These are phyloP conservation scores for Penicillium thymicola DNA, from an alignment of 2,329 filamentous ascomycete species.

Conservation along the genomic window DNA sequence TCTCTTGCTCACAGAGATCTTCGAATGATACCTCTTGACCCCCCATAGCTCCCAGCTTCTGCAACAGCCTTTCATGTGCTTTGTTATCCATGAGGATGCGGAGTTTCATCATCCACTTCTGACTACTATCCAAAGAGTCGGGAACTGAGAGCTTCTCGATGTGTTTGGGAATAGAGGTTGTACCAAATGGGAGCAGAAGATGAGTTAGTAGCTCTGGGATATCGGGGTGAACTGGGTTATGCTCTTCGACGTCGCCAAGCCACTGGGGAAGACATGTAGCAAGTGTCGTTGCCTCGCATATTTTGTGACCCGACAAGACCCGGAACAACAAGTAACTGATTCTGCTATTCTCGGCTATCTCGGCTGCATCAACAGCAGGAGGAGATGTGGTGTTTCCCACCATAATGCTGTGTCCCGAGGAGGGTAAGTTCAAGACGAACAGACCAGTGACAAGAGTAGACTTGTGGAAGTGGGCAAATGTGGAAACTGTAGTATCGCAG, in stretches of 20 bases:
- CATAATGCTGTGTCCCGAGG: not conserved
- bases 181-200: not conserved
- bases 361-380: not conserved
- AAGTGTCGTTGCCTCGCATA: not conserved
- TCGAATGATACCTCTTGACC: not conserved
- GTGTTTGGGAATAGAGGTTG: not conserved
- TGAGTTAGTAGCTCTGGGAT: not conserved
- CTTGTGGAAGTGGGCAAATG: not conserved
- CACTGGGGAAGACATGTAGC: not conserved
- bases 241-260: not conserved
- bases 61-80: not conserved
- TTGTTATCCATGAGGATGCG: not conserved
- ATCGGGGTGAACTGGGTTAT: not conserved
- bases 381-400: too few relatives aligned
- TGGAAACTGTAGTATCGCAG: not conserved
- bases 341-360: not conserved
- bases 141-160: not conserved
- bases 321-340: not conserved
- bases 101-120: not conserved
- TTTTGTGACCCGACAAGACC: not conserved
- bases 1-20: not conserved
- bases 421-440: not conserved
- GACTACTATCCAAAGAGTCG: not conserved
- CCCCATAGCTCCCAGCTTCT: not conserved
- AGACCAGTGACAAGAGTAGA: not conserved